These are phyloP conservation scores for Aspergillus awamori DNA, from an alignment of 2,329 filamentous ascomycete species.

Conservation along the genomic window DNA sequence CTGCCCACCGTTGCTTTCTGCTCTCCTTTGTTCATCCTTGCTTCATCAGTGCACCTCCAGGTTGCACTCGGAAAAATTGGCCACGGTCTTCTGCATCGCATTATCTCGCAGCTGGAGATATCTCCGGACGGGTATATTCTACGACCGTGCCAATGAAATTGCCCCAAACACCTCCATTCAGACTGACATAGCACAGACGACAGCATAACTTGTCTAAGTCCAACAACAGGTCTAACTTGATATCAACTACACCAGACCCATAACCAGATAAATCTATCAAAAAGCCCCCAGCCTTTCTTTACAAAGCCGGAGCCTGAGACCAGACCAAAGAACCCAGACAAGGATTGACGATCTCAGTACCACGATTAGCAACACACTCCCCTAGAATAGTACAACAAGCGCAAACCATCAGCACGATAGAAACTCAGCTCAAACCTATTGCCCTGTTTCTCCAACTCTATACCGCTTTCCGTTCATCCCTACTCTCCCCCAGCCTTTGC, in stretches of 20 bases:
- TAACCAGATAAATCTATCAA: neutral
- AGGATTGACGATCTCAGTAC: neutral
- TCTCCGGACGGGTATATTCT: neutral
- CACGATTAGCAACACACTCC: neutral
- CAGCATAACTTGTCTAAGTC: neutral
- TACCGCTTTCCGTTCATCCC: neutral
- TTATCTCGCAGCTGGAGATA: constrained; percentile 1
- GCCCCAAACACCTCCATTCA: neutral
- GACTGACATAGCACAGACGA: neutral
- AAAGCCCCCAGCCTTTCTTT: neutral
- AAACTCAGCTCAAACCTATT: neutral
- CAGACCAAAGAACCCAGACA: neutral
- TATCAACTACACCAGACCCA: neutral
- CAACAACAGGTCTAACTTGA: neutral
- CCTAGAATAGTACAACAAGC: neutral
- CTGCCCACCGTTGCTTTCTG: neutral
- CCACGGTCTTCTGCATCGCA: neutral
- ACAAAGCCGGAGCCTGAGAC: neutral
- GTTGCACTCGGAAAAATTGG: neutral
- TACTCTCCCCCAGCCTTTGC: neutral
- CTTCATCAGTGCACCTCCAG: neutral
- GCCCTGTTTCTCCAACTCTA: neutral
- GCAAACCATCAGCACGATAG: neutral
- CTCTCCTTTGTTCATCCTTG: neutral
- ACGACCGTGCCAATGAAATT: neutral